Conservation (phyloP, 179 eudicot species). For the Silene coronaria region DNA sequence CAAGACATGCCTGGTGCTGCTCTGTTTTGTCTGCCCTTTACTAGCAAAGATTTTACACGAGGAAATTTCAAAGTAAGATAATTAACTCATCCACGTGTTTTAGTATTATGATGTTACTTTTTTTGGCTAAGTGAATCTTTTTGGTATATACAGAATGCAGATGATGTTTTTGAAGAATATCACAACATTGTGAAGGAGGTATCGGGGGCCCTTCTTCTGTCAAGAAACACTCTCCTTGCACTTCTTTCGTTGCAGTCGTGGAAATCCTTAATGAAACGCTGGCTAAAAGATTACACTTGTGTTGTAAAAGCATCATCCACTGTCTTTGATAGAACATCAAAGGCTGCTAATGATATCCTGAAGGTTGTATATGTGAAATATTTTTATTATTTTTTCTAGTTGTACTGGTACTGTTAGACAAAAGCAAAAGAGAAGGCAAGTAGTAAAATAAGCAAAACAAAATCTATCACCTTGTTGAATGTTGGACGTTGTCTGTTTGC, state of each 20-base stretch:
- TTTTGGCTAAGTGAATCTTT: constrained; percentile 15
- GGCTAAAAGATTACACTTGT: constrained; percentile 51
- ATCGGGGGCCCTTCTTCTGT: constrained; percentile 63
- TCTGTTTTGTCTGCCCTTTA: constrained; percentile 48
- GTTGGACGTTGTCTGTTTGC: neutral
- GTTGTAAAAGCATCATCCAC: constrained; percentile 43
- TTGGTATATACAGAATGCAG: constrained; percentile 31
- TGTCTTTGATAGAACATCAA: constrained; percentile 50
- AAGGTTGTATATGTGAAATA: constrained; percentile 42
- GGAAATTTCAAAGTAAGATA: constrained; percentile 49
- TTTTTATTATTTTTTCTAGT: neutral
- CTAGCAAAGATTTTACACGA: constrained; percentile 35
- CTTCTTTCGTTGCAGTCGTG: constrained; percentile 77
- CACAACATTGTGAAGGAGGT: constrained; percentile 50
- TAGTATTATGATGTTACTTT: neutral
- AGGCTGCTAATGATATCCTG: constrained; percentile 63
- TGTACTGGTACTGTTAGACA: neutral
- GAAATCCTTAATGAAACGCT: constrained; percentile 75
- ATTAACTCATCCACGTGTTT: neutral
- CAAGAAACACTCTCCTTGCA: constrained; percentile 67
- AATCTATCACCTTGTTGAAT: constrained; percentile 15
- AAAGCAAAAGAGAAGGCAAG: neutral
- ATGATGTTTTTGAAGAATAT: constrained; percentile 51
- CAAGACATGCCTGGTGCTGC: constrained; percentile 83
- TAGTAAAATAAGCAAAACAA: neutral